phyloP scores from a whole-genome alignment of 495 filamentous ascomycete species.

The Lichenothelia convexa region DNA sequence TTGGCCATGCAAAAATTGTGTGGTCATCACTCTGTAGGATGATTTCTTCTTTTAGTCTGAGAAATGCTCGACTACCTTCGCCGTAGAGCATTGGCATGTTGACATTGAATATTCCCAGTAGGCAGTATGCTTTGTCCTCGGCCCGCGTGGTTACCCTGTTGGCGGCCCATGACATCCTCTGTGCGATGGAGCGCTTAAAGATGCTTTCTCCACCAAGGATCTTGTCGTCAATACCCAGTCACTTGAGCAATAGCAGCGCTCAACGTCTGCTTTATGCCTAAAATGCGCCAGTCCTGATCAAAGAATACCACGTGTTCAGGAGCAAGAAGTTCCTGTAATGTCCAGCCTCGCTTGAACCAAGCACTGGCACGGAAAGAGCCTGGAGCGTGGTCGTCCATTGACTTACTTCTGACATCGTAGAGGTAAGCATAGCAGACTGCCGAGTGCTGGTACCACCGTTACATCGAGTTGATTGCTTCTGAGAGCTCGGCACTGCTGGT shows the following conservation, averaged over 20 bases:
- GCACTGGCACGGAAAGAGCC: not conserved
- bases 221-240: not conserved
- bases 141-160: conserved; percentile 2
- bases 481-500: conserved; percentile 3
- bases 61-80: conserved; percentile 5
- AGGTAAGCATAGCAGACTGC: conserved; percentile 3
- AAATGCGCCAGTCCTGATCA: not conserved
- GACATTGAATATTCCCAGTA: conserved; percentile 9
- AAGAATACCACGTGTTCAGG: conserved; percentile 4
- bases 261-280: not conserved
- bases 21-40: conserved; percentile 1
- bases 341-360: conserved; percentile 7
- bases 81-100: conserved; percentile 13
- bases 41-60: conserved; percentile 6
- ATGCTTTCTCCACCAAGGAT: not conserved
- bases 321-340: conserved; percentile 7
- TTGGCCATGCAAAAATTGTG: conserved; percentile 3
- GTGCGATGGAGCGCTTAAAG: not conserved
- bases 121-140: conserved; percentile 12
- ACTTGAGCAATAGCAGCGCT: not conserved
- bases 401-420: not conserved
- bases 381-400: not conserved
- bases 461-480: conserved; percentile 5
- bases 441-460: conserved; percentile 3
- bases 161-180: conserved; percentile 5